These are phyloP conservation scores for Eremomyces bilateralis DNA, from an alignment of 495 filamentous ascomycete genomes.

Conservation along the genomic window DNA sequence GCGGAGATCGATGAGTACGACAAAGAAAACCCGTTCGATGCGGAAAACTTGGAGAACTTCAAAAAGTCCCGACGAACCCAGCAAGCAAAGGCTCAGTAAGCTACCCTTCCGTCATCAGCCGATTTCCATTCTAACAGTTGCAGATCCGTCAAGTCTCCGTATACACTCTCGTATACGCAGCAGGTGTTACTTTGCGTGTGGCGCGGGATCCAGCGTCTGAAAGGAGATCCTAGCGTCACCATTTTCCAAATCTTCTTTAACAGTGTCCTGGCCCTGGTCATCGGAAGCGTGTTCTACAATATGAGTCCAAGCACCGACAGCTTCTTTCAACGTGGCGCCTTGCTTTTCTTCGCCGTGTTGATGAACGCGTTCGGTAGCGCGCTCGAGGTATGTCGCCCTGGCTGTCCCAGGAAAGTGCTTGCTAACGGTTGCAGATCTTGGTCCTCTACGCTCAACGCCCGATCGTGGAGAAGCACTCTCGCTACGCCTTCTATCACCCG, in stretches of 20 bases:
- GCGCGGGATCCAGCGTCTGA: constrained; percentile 49
- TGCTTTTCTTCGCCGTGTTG: constrained; percentile 76
- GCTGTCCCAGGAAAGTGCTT: too few species aligned
- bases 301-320: constrained; percentile 34
- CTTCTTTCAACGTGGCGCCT: constrained; percentile 60
- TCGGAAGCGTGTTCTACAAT: constrained; percentile 68
- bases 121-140: constrained; percentile 10
- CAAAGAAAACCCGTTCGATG: constrained; percentile 35
- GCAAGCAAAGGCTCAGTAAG: constrained; percentile 35
- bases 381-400: constrained; percentile 47
- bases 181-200: constrained; percentile 54
- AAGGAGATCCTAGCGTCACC: constrained; percentile 49
- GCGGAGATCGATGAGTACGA: constrained; percentile 53
- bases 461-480: constrained; percentile 79
- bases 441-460: constrained; percentile 73
- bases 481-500: constrained; percentile 84
- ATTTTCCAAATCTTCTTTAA: constrained; percentile 53
- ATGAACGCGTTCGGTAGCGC: constrained; percentile 66
- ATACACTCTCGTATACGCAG: constrained; percentile 48
- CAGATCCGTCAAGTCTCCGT: constrained; percentile 51
- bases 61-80: constrained; percentile 39
- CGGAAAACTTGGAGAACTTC: constrained; percentile 44
- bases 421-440: constrained; percentile 32
- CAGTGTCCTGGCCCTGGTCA: constrained; percentile 49
- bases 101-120: not conserved